These are phyloP conservation scores for Podila epicladia DNA, from an alignment of 192 early-diverging fungal genomes.

Conservation along the genomic window DNA sequence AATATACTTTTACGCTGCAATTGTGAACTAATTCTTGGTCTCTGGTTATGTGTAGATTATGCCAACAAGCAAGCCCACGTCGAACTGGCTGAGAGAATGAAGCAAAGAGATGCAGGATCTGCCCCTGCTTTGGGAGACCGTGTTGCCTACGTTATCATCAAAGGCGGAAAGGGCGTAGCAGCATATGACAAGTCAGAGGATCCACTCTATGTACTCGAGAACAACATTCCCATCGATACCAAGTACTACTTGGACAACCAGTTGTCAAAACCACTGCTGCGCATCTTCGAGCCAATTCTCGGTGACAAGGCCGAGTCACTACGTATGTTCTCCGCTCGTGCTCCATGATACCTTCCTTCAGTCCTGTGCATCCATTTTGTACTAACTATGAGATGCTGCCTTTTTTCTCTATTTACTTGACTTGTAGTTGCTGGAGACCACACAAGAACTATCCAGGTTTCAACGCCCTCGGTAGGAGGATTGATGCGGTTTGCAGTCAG, in stretches of 20 bases:
- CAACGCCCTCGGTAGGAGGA: slow-evolving; percentile 89
- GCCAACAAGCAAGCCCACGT: slow-evolving; percentile 94
- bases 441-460: slow-evolving; percentile 83
- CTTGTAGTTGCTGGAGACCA: slow-evolving; percentile 72
- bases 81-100: slow-evolving; percentile 94
- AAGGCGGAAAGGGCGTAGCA: slow-evolving; percentile 83
- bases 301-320: slow-evolving; percentile 86
- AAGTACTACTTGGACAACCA: slow-evolving; percentile 98
- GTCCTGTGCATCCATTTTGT: too few species aligned
- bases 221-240: slow-evolving; percentile 97
- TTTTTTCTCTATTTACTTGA: slow-evolving; percentile 5
- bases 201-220: slow-evolving; percentile 97
- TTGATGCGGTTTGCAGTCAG: slow-evolving; percentile 96
- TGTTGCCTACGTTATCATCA: slow-evolving; percentile 96
- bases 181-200: slow-evolving; percentile 99
- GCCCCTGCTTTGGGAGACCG: slow-evolving; percentile 96
- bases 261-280: slow-evolving; percentile 88
- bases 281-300: slow-evolving; percentile 97
- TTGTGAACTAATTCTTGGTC: too few species aligned
- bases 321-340: slow-evolving; percentile 58
- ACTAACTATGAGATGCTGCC: not conserved
- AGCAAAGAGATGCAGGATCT: slow-evolving; percentile 93
- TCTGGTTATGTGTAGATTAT: slow-evolving; percentile 71
- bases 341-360: too few species aligned
- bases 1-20: too few species aligned